Evolutionary conservation across 805 yeast genomes (phyloP).

Genomic region (Nematodospora valgi): DNA sequence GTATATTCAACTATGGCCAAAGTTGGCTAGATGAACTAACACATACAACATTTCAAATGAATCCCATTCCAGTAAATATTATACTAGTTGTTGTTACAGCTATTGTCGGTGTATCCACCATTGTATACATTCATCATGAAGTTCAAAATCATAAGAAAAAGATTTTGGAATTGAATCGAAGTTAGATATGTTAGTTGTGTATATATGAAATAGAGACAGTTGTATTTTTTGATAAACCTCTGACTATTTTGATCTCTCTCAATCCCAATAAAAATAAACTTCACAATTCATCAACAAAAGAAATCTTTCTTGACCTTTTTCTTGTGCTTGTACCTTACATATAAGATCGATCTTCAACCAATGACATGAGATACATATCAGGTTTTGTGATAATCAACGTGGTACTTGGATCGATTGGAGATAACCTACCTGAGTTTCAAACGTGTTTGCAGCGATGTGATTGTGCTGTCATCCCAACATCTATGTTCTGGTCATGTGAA

Average conservation of each 20-base stretch:
- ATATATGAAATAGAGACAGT: too few species aligned
- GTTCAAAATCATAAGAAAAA: slow-evolving; percentile 9
- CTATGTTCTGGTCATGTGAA: slow-evolving; percentile 31
- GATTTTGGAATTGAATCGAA: too few species aligned
- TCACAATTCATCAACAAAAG: too few species aligned
- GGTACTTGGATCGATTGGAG: slow-evolving; percentile 9
- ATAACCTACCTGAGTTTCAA: slow-evolving; percentile 9
- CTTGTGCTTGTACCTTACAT: too few species aligned
- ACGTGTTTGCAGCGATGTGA: slow-evolving; percentile 7
- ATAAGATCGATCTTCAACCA: too few species aligned
- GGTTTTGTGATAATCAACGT: too few species aligned
- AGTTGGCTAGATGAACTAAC: slow-evolving; percentile 45
- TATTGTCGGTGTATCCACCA: slow-evolving; percentile 41
- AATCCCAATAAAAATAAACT: too few species aligned
- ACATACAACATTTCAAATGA: slow-evolving; percentile 51
- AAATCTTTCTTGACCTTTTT: too few species aligned
- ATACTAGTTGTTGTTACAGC: slow-evolving; percentile 37
- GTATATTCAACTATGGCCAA: slow-evolving; percentile 48
- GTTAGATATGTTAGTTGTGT: too few species aligned
- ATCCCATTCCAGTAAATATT: slow-evolving; percentile 50
- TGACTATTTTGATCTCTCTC: too few species aligned
- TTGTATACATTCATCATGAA: slow-evolving; percentile 33
- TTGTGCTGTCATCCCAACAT: slow-evolving; percentile 6
- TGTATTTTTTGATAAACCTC: too few species aligned
- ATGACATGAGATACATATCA: too few species aligned